These are phyloP conservation scores for Phaeosphaeria sp. DNA, from an alignment of 2,329 filamentous ascomycete species.

Conservation along the genomic window DNA sequence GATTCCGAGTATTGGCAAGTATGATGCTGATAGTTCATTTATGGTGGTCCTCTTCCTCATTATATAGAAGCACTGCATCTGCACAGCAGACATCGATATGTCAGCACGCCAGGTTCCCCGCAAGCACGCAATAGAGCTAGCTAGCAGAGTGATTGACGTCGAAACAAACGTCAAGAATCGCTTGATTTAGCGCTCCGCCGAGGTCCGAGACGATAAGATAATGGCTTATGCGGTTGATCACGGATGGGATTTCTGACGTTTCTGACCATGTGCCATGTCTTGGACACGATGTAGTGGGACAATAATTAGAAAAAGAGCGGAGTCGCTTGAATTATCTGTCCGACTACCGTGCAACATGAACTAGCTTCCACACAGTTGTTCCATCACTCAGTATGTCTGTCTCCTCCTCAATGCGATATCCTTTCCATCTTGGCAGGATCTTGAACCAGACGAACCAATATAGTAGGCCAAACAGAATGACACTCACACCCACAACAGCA, in stretches of 20 bases:
- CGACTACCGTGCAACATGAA: slow-evolving; percentile 34
- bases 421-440: slow-evolving; percentile 64
- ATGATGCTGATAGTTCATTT: neutral
- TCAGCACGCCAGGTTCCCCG: slow-evolving; percentile 38
- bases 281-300: neutral
- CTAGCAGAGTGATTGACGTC: slow-evolving; percentile 23
- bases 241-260: neutral
- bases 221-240: neutral
- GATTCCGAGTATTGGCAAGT: neutral
- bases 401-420: slow-evolving; percentile 69
- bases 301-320: neutral
- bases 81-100: slow-evolving; percentile 16
- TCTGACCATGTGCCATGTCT: neutral
- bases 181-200: neutral
- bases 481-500: slow-evolving; percentile 59
- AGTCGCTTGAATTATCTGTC: neutral
- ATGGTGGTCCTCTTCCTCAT: neutral
- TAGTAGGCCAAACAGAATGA: slow-evolving; percentile 62
- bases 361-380: slow-evolving; percentile 68
- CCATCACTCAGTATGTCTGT: slow-evolving; percentile 68
- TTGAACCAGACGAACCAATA: slow-evolving; percentile 76
- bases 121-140: slow-evolving; percentile 39
- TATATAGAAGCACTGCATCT: neutral
- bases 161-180: slow-evolving; percentile 15
- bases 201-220: neutral